A percentile compares a stretch with the other conserved stretches of the same genome.
Evolutionary conservation across 106 monocot species (phyloP).

Genomic region (Xerophyta viscosa): DNA sequence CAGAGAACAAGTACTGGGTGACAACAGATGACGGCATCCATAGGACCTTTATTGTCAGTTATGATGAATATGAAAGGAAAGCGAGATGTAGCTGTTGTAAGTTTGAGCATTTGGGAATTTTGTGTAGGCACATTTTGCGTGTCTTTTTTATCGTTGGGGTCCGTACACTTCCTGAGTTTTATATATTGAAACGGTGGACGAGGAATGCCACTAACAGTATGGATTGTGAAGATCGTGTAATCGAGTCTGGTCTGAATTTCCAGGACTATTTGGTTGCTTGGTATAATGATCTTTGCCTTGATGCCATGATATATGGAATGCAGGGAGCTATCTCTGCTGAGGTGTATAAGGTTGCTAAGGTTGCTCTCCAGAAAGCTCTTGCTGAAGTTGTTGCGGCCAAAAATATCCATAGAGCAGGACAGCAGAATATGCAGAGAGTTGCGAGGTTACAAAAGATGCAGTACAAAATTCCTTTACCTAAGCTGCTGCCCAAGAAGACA

Average conservation of each 20-base stretch:
- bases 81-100: slow-evolving; percentile 70
- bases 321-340: slow-evolving; percentile 65
- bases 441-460: slow-evolving; percentile 78
- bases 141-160: slow-evolving; percentile 77
- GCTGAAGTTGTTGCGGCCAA: slow-evolving; percentile 51
- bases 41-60: slow-evolving; percentile 31
- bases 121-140: slow-evolving; percentile 75
- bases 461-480: slow-evolving; percentile 75
- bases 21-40: slow-evolving; percentile 48
- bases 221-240: slow-evolving; percentile 24
- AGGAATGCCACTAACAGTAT: slow-evolving; percentile 33
- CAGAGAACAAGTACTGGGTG: slow-evolving; percentile 57
- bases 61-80: slow-evolving; percentile 42
- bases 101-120: slow-evolving; percentile 72
- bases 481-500: slow-evolving; percentile 63
- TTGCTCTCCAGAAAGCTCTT: slow-evolving; percentile 74
- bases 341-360: slow-evolving; percentile 75
- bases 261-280: slow-evolving; percentile 52
- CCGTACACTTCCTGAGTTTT: slow-evolving; percentile 50
- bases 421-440: slow-evolving; percentile 58
- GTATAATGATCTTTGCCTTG: slow-evolving; percentile 82
- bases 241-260: slow-evolving; percentile 33
- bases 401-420: slow-evolving; percentile 57
- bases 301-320: slow-evolving; percentile 70
- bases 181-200: slow-evolving; percentile 78